Evolutionary conservation across 2,329 filamentous ascomycete genomes (phyloP).

Genomic region (Exophiala alcalophila): DNA sequence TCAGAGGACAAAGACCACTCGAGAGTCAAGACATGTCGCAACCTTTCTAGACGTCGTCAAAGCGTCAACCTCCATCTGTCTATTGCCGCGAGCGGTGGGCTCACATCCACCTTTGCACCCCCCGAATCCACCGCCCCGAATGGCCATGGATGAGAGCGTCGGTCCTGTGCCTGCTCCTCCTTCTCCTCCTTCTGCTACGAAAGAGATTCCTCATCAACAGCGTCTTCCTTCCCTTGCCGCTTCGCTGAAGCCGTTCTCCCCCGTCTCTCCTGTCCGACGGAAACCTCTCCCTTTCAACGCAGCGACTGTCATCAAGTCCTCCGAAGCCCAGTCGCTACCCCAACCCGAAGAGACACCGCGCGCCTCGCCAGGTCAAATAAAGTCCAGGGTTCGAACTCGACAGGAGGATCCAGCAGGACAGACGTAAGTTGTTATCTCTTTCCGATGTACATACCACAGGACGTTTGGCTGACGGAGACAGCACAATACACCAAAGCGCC

Average conservation of each 20-base stretch:
- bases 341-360: background rate
- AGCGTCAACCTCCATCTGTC: conserved; percentile 22
- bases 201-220: conserved; percentile 19
- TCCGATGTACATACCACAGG: too few species aligned
- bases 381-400: too few species aligned
- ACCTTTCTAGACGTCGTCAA: conserved; percentile 27
- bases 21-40: conserved; percentile 27
- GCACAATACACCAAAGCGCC: conserved; percentile 3
- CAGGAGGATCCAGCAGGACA: too few species aligned
- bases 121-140: conserved; percentile 8
- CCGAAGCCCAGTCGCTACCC: conserved; percentile 23
- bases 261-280: conserved; percentile 45
- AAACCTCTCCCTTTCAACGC: conserved; percentile 55
- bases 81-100: conserved; percentile 5
- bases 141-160: conserved; percentile 21
- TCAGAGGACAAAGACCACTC: conserved; percentile 9
- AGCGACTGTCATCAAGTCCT: conserved; percentile 16
- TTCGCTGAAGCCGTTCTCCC: conserved; percentile 24
- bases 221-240: conserved; percentile 22
- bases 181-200: conserved; percentile 18
- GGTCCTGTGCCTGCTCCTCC: conserved; percentile 24
- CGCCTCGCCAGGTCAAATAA: too few species aligned
- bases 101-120: conserved; percentile 12
- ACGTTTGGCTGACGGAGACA: conserved; percentile 11
- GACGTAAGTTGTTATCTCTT: too few species aligned